A percentile compares a stretch with the other conserved stretches of the same genome.
Conservation (phyloP, 139 green algal genomes). For the Coccomyxa sp. region DNA sequence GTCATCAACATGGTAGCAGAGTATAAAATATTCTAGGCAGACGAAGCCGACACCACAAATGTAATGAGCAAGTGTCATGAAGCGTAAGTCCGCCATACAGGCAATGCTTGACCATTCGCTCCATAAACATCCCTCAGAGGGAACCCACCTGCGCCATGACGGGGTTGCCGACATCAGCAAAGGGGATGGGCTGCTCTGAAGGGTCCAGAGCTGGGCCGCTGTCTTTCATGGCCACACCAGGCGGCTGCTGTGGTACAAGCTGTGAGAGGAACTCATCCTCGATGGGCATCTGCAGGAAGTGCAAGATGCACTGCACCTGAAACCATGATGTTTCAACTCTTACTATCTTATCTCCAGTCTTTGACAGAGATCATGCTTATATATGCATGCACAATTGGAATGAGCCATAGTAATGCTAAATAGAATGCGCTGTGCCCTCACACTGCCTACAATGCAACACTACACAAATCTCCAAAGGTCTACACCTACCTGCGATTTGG, state of each 20-base stretch:
- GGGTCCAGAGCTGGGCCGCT: not conserved
- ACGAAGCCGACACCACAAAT: no score
- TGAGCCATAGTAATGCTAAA: not conserved
- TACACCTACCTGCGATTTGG: slow-evolving; percentile 38
- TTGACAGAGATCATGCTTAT: not conserved
- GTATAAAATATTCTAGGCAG: no score
- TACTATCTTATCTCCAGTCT: not conserved
- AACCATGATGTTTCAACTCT: not conserved
- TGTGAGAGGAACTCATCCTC: slow-evolving; percentile 82
- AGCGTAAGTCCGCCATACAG: no score
- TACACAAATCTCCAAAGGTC: not conserved
- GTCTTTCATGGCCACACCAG: not conserved
- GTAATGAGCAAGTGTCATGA: no score
- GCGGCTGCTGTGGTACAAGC: slow-evolving; percentile 25
- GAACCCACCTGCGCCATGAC: slow-evolving; percentile 72
- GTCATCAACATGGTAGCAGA: no score
- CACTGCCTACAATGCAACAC: not conserved
- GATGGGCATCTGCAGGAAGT: slow-evolving; percentile 88
- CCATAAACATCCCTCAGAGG: no score
- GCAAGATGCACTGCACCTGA: slow-evolving; percentile 74
- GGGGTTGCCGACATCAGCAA: slow-evolving; percentile 76
- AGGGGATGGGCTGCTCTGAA: slow-evolving; percentile 45
- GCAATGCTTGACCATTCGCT: no score
- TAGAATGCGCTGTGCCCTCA: not conserved
- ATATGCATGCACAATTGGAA: not conserved